Evolutionary conservation across 2,329 filamentous ascomycete species (phyloP), one percentile per base, ranked within the genome.

Genomic region (Plenodomus lindquistii): DNA sequence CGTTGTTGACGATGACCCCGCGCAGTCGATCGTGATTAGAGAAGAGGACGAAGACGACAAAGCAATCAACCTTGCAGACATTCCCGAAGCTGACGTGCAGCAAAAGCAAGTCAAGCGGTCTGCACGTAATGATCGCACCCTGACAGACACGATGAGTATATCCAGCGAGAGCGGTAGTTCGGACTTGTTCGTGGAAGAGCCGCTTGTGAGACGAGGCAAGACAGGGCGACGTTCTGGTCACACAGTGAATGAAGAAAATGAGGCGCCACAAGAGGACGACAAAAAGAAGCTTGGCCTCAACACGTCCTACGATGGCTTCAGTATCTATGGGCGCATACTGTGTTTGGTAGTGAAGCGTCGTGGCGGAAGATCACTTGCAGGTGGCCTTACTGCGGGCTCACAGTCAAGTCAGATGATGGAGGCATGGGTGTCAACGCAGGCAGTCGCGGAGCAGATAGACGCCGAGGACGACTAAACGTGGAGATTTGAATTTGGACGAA

Each of bases 251-350:
- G 60, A 63, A 18, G 50, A 52, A 5, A 50, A 52, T 4, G 66
- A 59, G 20, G 61, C 59, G n/a, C 41, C 46, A 20, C 50, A 92
- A 64, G 92, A 95, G 74, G 85, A 88, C 48, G 88, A 96, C 65
- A 95, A 97, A 75, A 97, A 99, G 78, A 97, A 97, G 72, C 76
- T 96, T 61, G 84, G 82, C 17, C 83, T 97, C 77, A 86, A 88
- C 53, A 94, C 93, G 20, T 86, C 85, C 13, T 99, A 97, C 73
- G 91, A 97, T 65, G 93, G 94, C 8, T 97, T 97, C 74, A 89
- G 88, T 62, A 97, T 99, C 66, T 96, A 96, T 74, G 91, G 94
- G 10, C 88, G 91, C 60, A 91, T 96, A 39, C 78, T 99, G 20
- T 97, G 92, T 72, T 80, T 99, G 49, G 88, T 99, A 8, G 86